Evolutionary conservation across 805 yeast species (phyloP).

Genomic region (Tetrapisispora namnaoensis): DNA sequence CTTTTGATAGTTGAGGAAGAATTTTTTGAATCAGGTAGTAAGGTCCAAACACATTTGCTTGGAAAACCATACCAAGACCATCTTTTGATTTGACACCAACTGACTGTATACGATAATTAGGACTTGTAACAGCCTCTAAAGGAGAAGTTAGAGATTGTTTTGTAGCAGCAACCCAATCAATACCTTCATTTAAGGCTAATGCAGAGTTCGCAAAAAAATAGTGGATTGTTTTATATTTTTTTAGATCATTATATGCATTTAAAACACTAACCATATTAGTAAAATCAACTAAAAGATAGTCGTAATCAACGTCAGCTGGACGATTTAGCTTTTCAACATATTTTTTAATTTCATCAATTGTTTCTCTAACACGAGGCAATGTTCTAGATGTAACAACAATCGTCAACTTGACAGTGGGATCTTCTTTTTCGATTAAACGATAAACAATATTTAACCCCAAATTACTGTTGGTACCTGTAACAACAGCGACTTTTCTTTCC

Average conservation of each 20-base stretch:
- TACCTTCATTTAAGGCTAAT: constrained; percentile 77
- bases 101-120: constrained; percentile 74
- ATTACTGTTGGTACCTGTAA: constrained; percentile 48
- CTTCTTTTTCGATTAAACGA: constrained; percentile 55
- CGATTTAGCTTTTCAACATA: constrained; percentile 36
- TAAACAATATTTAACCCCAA: constrained; percentile 81
- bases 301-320: constrained; percentile 62
- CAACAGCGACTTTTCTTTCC: constrained; percentile 33
- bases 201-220: constrained; percentile 83
- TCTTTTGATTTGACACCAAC: constrained; percentile 70
- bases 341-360: constrained; percentile 47
- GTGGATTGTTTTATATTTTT: constrained; percentile 59
- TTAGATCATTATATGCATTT: constrained; percentile 63
- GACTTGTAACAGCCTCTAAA: constrained; percentile 75
- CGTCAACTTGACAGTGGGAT: constrained; percentile 50
- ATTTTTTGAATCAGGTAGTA: constrained; percentile 70
- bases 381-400: constrained; percentile 85
- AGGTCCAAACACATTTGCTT: constrained; percentile 95
- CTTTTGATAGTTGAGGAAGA: constrained; percentile 39
- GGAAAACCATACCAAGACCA: constrained; percentile 79
- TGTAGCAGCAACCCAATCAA: constrained; percentile 75
- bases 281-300: constrained; percentile 83
- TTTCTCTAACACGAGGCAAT: constrained; percentile 71
- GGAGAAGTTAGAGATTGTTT: constrained; percentile 60
- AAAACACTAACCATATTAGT: constrained; percentile 79